phyloP scores from a whole-genome alignment of 1,139 yeast genomes.

The Protomyces pachydermus region DNA sequence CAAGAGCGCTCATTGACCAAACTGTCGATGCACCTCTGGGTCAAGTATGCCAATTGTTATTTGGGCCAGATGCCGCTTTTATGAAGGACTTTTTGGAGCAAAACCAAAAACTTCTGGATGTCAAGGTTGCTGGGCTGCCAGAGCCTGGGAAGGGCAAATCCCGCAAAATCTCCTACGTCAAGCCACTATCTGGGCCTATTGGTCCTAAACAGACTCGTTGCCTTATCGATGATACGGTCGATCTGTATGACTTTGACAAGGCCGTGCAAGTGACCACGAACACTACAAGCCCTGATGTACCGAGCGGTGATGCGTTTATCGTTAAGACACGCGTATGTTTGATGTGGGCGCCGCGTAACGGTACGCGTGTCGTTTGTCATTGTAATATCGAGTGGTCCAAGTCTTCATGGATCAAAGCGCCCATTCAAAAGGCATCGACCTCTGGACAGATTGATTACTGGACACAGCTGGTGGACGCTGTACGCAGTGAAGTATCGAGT shows the following conservation, averaged over 20 bases:
- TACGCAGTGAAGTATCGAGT: slow-evolving; percentile 41
- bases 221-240: slow-evolving; percentile 64
- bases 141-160: slow-evolving; percentile 42
- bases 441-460: slow-evolving; percentile 82
- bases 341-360: slow-evolving; percentile 71
- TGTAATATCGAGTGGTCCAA: slow-evolving; percentile 79
- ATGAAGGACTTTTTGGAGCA: slow-evolving; percentile 51
- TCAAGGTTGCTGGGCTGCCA: slow-evolving; percentile 49
- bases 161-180: slow-evolving; percentile 64
- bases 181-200: slow-evolving; percentile 75
- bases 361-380: slow-evolving; percentile 62
- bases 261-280: slow-evolving; percentile 58
- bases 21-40: slow-evolving; percentile 73
- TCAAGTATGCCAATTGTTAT: slow-evolving; percentile 60
- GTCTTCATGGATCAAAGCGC: slow-evolving; percentile 69
- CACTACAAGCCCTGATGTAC: slow-evolving; percentile 89
- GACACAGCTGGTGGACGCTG: slow-evolving; percentile 53
- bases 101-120: slow-evolving; percentile 67
- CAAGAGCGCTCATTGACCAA: slow-evolving; percentile 60
- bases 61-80: slow-evolving; percentile 67
- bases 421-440: slow-evolving; percentile 84
- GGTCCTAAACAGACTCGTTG: slow-evolving; percentile 96
- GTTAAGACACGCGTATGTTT: slow-evolving; percentile 61
- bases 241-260: slow-evolving; percentile 56
- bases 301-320: slow-evolving; percentile 78